Base-by-base conservation (phyloP, 78 protist genomes). In the Tieghemostelium lacteum region DNA sequence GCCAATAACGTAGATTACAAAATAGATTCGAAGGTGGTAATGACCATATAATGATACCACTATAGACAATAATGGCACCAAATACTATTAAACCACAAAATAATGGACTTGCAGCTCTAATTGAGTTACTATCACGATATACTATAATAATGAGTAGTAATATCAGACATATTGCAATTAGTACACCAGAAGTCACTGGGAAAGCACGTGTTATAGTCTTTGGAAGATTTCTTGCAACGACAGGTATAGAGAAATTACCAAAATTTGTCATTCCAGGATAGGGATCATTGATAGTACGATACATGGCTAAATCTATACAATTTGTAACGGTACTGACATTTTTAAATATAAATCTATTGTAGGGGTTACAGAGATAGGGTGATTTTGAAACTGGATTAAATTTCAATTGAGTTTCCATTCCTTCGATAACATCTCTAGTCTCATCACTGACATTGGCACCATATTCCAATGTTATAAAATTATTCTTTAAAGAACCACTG, bases 51-150 rank as follows among this genome's bases (percentile, higher is more conserved):
- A 83, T 83, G 20, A 31, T 19, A 42, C 91, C 91, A 58, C 37
- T 45, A 45, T 83, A 83, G 1, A 73, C 63, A 10, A 83, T 83
- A 45, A 66, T 58, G n/a, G 63, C 91, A 20, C 91, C 91, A 42
- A 55, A 17, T 29, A 83, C 34, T 3, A 71, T 39, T 12, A 69
- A 61, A 20, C 20, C 28, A 34, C 63, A 69, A 37, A 83, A 83
- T 3, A 83, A 55, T 52, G 91, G 91, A 69, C 65, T 42, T 16
- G 91, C 91, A 7, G 91, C 66, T 39, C 91, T 40, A 33, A 83
- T 83, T 10, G 91, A 69, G 16, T 61, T 71, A 26, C 71, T 45
- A 28, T 83, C 45, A 14, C 40, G 52, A 24, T 42, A 83, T n/a
- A 6, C 10, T 6, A 14, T 14, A 6, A 45, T 10, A 10, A 10